phyloP scores from a whole-genome alignment of 768 basidiomycete species.

The Pisolithus albus region DNA sequence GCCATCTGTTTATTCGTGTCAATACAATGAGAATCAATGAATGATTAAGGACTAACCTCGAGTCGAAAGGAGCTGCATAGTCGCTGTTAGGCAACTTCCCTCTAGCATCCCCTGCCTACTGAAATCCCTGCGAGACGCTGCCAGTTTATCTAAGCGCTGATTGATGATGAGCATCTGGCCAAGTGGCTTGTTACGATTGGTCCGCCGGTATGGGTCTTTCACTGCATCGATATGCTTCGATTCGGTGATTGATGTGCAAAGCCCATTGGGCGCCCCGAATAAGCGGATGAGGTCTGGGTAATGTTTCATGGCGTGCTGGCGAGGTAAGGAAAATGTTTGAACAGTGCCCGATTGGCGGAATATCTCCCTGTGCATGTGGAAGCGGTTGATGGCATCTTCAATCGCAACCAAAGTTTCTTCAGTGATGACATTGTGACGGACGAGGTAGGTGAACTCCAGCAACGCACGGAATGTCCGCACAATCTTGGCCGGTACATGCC shows the following conservation, averaged over 20 bases:
- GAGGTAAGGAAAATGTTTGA: slow-evolving; percentile 9
- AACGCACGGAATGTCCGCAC: slow-evolving; percentile 16
- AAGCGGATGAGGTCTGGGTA: slow-evolving; percentile 8
- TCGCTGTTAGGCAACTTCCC: too few relatives aligned
- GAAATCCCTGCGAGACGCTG: slow-evolving; percentile 2
- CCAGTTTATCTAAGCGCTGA: slow-evolving; percentile 13
- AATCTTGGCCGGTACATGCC: slow-evolving; percentile 16
- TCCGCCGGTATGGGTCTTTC: slow-evolving; percentile 28
- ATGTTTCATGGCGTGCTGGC: slow-evolving; percentile 15
- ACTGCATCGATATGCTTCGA: slow-evolving; percentile 31
- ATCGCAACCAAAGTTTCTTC: slow-evolving; percentile 8
- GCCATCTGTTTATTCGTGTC: neutral
- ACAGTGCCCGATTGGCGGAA: slow-evolving; percentile 7
- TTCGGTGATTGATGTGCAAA: slow-evolving; percentile 30
- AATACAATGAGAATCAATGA: neutral
- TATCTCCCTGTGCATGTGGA: slow-evolving; percentile 9
- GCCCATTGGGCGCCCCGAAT: slow-evolving; percentile 17
- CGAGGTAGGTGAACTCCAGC: slow-evolving; percentile 23
- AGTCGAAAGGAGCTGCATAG: too few relatives aligned
- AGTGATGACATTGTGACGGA: slow-evolving; percentile 4
- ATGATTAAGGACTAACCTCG: too few relatives aligned
- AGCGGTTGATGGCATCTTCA: slow-evolving; percentile 4
- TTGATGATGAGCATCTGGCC: slow-evolving; percentile 21
- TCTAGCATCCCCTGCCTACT: neutral
- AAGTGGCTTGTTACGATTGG: slow-evolving; percentile 7